phyloP scores from a whole-genome alignment of 345 rosid genomes.

The Tarenaya hassleriana region DNA sequence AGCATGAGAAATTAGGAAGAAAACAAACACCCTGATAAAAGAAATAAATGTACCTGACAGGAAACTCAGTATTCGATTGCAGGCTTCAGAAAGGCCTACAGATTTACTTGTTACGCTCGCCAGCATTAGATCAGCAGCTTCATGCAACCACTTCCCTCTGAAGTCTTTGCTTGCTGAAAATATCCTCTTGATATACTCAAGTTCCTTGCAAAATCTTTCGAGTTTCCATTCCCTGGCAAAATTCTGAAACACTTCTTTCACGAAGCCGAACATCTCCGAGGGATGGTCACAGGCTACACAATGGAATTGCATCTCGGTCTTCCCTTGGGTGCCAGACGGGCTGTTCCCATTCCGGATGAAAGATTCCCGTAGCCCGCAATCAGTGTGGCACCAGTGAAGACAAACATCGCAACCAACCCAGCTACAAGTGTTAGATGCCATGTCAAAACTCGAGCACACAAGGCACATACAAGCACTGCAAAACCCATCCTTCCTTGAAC shows the following conservation, averaged over 20 bases:
- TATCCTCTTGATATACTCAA: conserved; percentile 81
- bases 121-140: conserved; percentile 61
- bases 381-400: conserved; percentile 97
- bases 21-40: conserved; percentile 4
- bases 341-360: conserved; percentile 71
- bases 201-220: conserved; percentile 66
- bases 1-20: no score
- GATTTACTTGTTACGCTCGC: conserved; percentile 54
- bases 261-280: conserved; percentile 98
- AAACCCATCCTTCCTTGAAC: conserved; percentile 75
- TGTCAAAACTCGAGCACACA: conserved; percentile 83
- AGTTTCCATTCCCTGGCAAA: conserved; percentile 74
- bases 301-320: conserved; percentile 81
- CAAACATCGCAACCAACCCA: conserved; percentile 99
- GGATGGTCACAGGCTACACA: conserved; percentile 95
- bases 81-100: conserved; percentile 52
- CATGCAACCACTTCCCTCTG: conserved; percentile 73
- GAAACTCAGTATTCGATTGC: conserved; percentile 47
- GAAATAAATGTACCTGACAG: conserved; percentile 48
- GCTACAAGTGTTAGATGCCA: conserved; percentile 91
- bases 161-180: conserved; percentile 72
- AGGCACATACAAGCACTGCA: conserved; percentile 97
- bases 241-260: conserved; percentile 83
- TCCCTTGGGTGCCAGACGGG: conserved; percentile 48
- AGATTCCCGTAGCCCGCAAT: conserved; percentile 75